A percentile compares a stretch with the other conserved stretches of the same genome.
These are phyloP conservation scores for Lyophyllum decastes DNA, from an alignment of 768 basidiomycete species.

Conservation along the genomic window DNA sequence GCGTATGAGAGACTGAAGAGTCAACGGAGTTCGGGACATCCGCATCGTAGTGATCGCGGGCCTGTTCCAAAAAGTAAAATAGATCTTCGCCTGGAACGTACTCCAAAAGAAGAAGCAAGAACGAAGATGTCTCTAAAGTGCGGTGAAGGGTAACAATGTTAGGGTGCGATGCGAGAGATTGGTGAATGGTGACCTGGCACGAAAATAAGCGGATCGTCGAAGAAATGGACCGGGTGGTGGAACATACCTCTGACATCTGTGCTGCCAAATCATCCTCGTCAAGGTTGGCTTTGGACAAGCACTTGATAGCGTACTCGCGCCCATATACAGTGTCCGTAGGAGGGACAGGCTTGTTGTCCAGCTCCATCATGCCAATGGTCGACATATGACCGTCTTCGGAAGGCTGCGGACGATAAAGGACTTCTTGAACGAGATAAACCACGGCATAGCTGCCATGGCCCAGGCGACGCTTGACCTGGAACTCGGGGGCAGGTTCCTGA, in stretches of 20 bases:
- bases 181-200: conserved; percentile 86
- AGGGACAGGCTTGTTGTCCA: conserved; percentile 39
- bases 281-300: conserved; percentile 91
- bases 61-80: conserved; percentile 98
- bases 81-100: conserved; percentile 96
- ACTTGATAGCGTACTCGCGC: conserved; percentile 92
- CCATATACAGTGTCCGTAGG: conserved; percentile 58
- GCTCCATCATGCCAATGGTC: conserved; percentile 55
- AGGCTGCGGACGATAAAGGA: conserved; percentile 47
- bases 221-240: conserved; percentile 2
- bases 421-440: conserved; percentile 88
- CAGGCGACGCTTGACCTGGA: conserved; percentile 83
- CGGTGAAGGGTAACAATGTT: conserved; percentile 96
- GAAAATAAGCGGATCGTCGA: conserved; percentile 10
- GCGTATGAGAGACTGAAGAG: conserved; percentile 61
- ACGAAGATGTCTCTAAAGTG: conserved; percentile 90
- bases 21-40: conserved; percentile 40
- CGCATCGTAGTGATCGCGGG: conserved; percentile 80
- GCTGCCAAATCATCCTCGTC: conserved; percentile 84
- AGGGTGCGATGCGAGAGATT: conserved; percentile 84
- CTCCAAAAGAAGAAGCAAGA: conserved; percentile 91
- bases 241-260: conserved; percentile 85
- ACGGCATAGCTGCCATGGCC: conserved; percentile 93
- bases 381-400: conserved; percentile 62
- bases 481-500: conserved; percentile 59